A percentile compares a stretch with the other conserved stretches of the same genome.
Evolutionary conservation across 306 rosid genomes (phyloP).

Genomic region (Acmispon strigosus): DNA sequence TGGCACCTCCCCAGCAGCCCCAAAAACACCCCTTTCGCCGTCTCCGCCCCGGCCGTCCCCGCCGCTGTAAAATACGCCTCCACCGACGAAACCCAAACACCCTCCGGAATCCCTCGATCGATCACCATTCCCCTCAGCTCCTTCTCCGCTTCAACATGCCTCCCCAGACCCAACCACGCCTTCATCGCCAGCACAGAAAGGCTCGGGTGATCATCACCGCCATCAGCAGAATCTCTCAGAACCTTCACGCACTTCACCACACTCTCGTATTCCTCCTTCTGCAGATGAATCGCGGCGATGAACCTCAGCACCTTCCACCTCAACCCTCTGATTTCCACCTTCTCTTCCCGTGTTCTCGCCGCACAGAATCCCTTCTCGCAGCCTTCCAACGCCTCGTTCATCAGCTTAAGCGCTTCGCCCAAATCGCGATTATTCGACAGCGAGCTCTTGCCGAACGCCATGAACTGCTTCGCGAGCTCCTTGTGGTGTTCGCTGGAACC

Average conservation of each 20-base stretch:
- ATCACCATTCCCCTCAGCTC: slow-evolving; percentile 86
- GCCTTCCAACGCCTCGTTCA: slow-evolving; percentile 81
- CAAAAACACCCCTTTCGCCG: slow-evolving; percentile 78
- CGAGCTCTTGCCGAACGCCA: slow-evolving; percentile 52
- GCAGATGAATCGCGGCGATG: slow-evolving; percentile 79
- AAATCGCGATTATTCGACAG: slow-evolving; percentile 33
- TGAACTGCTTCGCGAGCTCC: slow-evolving; percentile 57
- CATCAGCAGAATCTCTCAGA: slow-evolving; percentile 58
- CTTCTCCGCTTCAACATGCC: slow-evolving; percentile 72
- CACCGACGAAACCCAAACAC: slow-evolving; percentile 83
- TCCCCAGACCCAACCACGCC: slow-evolving; percentile 83
- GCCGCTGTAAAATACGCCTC: slow-evolving; percentile 70
- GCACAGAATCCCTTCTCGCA: slow-evolving; percentile 62
- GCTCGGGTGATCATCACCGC: slow-evolving; percentile 79
- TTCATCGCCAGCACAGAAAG: slow-evolving; percentile 87
- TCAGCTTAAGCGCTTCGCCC: slow-evolving; percentile 62
- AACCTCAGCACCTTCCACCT: slow-evolving; percentile 71
- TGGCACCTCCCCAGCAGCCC: slow-evolving; percentile 86
- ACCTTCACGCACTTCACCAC: slow-evolving; percentile 86
- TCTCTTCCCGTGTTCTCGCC: slow-evolving; percentile 49
- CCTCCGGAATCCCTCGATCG: slow-evolving; percentile 69
- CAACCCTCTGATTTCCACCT: slow-evolving; percentile 40
- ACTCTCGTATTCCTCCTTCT: slow-evolving; percentile 71
- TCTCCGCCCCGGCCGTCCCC: slow-evolving; percentile 88
- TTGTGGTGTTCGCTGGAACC: slow-evolving; percentile 48